Base-by-base conservation (phyloP, 1,284 basidiomycete genomes). In the Sporisorium scitamineum region DNA sequence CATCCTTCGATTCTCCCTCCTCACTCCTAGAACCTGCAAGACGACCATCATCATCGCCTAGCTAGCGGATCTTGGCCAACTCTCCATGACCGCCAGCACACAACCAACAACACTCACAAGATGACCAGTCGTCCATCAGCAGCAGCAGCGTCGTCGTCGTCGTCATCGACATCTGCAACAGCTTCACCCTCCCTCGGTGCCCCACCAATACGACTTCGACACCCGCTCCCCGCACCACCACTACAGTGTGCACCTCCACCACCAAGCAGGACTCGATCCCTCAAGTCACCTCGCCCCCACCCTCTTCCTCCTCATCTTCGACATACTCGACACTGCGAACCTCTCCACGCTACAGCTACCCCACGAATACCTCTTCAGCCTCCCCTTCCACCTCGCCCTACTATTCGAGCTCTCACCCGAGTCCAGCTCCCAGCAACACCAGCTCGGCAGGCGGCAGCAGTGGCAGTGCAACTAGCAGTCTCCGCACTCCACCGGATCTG, bases 401-500 rank as follows among this genome's bases (percentile, higher is more conserved):
- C 61, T 70, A 60, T 37, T 61, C 64, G 1, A 50, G 45, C 56
- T 68, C 65, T 5, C 70, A 73, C 31, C 70, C 70, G 1, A 50
- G 41, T 11, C 70, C 70, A 7, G 70, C 61, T 1, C 50, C 61
- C 3, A 50, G 37, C 29, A 62, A 18, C 54, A 45, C 54, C 16
- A 41, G 32, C 45, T 31, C 34, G 2, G 50, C 48, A 2, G 45
- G 37, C 45, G 22, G 54, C 53, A 44, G 39, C 22, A 47, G 52
- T 7, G 47, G 32, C 26, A 59, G 50, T 31, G 42, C 48, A 0
- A n/a, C 29, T 0, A 60, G 54, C 31, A 79, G 72, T 20, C 52
- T 81, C 0, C 59, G 76, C 7, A 81, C 80, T 0, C 80, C 80
- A 2, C 80, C 80, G 0, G 80, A 81, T 29, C 70, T 81, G 24